Evolutionary conservation across 805 yeast genomes (phyloP).

Genomic region (Ogataea methanolica): DNA sequence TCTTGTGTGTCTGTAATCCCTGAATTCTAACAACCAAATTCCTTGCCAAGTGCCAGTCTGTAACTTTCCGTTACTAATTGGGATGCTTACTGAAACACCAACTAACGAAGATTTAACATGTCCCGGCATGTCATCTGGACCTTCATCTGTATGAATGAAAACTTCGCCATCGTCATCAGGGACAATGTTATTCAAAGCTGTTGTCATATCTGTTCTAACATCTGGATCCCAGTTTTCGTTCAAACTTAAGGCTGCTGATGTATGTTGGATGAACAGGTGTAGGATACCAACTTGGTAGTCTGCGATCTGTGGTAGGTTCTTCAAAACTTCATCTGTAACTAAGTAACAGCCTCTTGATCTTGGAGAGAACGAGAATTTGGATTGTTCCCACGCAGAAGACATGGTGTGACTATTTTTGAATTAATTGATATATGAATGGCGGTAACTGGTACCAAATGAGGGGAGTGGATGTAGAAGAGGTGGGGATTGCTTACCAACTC

Average conservation of each 20-base stretch:
- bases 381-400: conserved; percentile 52
- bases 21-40: conserved; percentile 69
- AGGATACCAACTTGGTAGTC: conserved; percentile 58
- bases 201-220: conserved; percentile 65
- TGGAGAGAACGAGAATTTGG: conserved; percentile 47
- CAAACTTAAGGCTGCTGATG: conserved; percentile 71
- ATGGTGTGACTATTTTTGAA: conserved; percentile 1
- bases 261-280: conserved; percentile 69
- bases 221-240: conserved; percentile 82
- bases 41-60: conserved; percentile 88
- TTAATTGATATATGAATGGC: not conserved
- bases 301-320: conserved; percentile 53
- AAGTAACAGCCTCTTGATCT: conserved; percentile 66
- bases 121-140: conserved; percentile 82
- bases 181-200: conserved; percentile 56
- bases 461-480: no score
- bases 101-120: conserved; percentile 61
- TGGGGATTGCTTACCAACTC: no score
- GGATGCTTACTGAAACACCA: conserved; percentile 64
- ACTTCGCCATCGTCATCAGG: conserved; percentile 55
- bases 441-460: not conserved
- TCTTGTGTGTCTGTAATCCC: conserved; percentile 59
- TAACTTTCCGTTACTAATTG: conserved; percentile 62
- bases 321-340: conserved; percentile 60
- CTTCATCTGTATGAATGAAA: conserved; percentile 69